These are phyloP conservation scores for Eremomyces bilateralis DNA, from an alignment of 495 filamentous ascomycete genomes.

Conservation along the genomic window DNA sequence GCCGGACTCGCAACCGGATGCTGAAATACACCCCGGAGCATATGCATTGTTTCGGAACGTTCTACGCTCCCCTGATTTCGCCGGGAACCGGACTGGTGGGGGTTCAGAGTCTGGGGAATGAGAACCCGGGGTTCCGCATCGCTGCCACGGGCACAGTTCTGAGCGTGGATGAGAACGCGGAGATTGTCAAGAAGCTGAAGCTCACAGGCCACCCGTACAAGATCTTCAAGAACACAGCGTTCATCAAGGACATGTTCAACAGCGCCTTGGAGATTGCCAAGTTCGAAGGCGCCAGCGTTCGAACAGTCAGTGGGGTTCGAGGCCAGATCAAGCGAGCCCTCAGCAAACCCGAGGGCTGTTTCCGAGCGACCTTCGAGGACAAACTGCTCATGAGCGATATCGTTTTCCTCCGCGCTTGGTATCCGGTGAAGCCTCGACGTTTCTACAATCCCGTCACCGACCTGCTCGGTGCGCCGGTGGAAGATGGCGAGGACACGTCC, in stretches of 20 bases:
- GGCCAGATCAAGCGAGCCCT: slow-evolving; percentile 92
- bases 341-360: slow-evolving; percentile 78
- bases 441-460: slow-evolving; percentile 97
- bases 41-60: slow-evolving; percentile 92
- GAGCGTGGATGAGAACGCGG: slow-evolving; percentile 76
- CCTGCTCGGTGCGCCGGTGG: slow-evolving; percentile 32
- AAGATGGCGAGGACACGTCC: slow-evolving; percentile 10
- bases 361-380: slow-evolving; percentile 93
- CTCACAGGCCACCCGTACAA: slow-evolving; percentile 81
- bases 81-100: slow-evolving; percentile 91
- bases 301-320: slow-evolving; percentile 83
- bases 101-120: slow-evolving; percentile 74
- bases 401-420: slow-evolving; percentile 90
- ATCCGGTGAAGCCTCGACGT: slow-evolving; percentile 75
- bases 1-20: slow-evolving; percentile 83
- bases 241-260: slow-evolving; percentile 98
- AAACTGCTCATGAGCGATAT: slow-evolving; percentile 94
- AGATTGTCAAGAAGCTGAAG: slow-evolving; percentile 98
- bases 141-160: slow-evolving; percentile 84
- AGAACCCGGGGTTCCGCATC: slow-evolving; percentile 78
- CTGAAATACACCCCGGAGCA: slow-evolving; percentile 95
- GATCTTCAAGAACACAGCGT: slow-evolving; percentile 97
- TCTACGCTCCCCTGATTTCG: slow-evolving; percentile 83
- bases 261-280: slow-evolving; percentile 83
- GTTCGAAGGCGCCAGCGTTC: slow-evolving; percentile 88